Base-by-base conservation (phyloP, 208 protist genomes). In the Leishmania mexicana region DNA sequence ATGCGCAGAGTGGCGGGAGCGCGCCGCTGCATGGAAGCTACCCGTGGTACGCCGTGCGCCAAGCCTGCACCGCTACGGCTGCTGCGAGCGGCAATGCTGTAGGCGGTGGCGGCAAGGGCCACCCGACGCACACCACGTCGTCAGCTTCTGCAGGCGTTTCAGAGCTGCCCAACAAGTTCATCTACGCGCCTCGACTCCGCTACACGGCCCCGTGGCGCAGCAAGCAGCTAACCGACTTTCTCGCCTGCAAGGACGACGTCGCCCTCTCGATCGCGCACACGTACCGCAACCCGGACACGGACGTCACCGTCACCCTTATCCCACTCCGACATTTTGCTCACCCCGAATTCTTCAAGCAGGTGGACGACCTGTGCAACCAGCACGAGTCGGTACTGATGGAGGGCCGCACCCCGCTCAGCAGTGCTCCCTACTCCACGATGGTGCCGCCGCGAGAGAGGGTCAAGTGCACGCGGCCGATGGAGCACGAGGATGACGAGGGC, bases 331-430 rank as follows among this genome's bases (percentile, higher is more conserved):
- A 97, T 85, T 90, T 96, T 60, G 94, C 94, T 4, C 94, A 97
- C 71, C 94, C 94, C 17, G 76, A 89, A 24, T 97, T 97, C 83
- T 97, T 95, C 83, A 45, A 81, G 47, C 94, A 97, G 83, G 94
- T 96, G 42, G 94, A 97, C 68, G 80, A 75, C 24, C 71, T 97
- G 17, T 97, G 94, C 83, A 75, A 83, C 38, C 94, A 97, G 80
- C 92, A 97, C 81, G 86, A 95, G 28, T 96, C 92, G 28, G 94
- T 97, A 65, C 79, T 97, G 60, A 94, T 97, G 92, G 94, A 97
- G 87, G 94, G 94, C 13, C 94, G 94, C 58, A 87, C 75, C 49
- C 92, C 94, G 76, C 78, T 94, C 53, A 82, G 76, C 7, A 86
- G 89, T 8, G 89, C 92, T 24, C 94, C 94, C 24, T 87, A 90